phyloP scores from a whole-genome alignment of 768 basidiomycete species.

The Xerocomus potaroensis region DNA sequence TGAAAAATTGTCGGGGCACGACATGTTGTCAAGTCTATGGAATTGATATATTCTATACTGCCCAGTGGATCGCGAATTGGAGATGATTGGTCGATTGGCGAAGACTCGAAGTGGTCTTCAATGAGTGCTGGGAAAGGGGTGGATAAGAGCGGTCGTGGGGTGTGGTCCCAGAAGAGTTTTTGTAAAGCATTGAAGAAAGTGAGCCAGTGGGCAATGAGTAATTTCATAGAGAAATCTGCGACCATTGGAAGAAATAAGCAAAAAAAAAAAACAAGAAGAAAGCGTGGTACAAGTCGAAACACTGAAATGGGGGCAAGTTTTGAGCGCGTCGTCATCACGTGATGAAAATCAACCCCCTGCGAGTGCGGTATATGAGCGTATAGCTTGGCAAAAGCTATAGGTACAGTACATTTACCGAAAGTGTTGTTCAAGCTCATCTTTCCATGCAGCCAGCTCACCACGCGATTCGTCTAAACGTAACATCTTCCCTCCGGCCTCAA shows the following conservation, averaged over 20 bases:
- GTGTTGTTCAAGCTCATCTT: conserved; percentile 10
- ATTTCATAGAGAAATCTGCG: conserved; percentile 1
- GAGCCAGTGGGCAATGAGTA: conserved; percentile 14
- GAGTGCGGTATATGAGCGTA: neutral
- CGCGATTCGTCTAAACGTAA: conserved; percentile 51
- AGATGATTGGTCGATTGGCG: neutral
- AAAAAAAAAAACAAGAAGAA: neutral
- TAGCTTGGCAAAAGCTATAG: no score
- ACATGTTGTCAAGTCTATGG: conserved; percentile 4
- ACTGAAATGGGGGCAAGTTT: neutral
- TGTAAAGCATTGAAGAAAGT: conserved; percentile 12
- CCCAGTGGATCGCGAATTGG: neutral
- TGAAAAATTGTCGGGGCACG: conserved; percentile 3
- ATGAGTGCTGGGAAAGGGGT: conserved; percentile 4
- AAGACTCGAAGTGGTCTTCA: neutral
- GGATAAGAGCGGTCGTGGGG: conserved; percentile 11
- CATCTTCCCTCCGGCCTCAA: conserved; percentile 39
- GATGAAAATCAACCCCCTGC: conserved; percentile 16
- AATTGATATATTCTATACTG: neutral
- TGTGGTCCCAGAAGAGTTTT: conserved; percentile 4
- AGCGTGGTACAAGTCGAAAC: neutral
- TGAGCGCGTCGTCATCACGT: conserved; percentile 20
- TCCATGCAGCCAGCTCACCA: conserved; percentile 40
- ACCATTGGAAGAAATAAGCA: neutral
- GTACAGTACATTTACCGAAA: conserved; percentile 9